These are phyloP conservation scores for Russula dissimulans DNA, from an alignment of 768 basidiomycete species.

Conservation along the genomic window DNA sequence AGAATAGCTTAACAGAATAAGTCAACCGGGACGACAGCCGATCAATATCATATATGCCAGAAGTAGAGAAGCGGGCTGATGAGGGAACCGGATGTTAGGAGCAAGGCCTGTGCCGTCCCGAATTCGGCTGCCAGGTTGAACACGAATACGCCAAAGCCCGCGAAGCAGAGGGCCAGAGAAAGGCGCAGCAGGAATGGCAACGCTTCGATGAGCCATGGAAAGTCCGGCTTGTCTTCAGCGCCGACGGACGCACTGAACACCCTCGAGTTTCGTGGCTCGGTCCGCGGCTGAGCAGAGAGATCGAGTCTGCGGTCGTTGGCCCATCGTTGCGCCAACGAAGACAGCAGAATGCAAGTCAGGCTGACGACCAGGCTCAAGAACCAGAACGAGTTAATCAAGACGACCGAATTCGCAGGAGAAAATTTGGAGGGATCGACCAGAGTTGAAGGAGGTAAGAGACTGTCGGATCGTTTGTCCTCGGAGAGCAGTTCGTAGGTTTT, in stretches of 20 bases:
- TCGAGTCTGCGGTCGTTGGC: background rate
- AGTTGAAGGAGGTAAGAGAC: background rate
- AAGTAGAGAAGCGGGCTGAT: conserved; percentile 1
- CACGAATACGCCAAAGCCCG: conserved; percentile 39
- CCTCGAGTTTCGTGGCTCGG: conserved; percentile 25
- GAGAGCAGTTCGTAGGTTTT: background rate
- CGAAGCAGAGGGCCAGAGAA: conserved; percentile 41
- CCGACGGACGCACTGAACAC: conserved; percentile 30
- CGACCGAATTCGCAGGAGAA: background rate
- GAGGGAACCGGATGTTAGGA: conserved; percentile 4
- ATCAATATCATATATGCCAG: background rate
- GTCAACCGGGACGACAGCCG: background rate
- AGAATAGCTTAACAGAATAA: background rate
- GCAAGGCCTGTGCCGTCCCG: background rate
- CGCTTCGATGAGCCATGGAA: conserved; percentile 33
- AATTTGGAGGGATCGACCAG: conserved; percentile 1
- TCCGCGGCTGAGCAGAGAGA: conserved; percentile 22
- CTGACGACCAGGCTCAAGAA: conserved; percentile 10
- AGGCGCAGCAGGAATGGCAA: conserved; percentile 43
- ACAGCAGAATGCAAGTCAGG: conserved; percentile 3
- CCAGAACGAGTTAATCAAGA: conserved; percentile 9
- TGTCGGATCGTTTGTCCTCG: background rate
- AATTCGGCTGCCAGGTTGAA: conserved; percentile 21
- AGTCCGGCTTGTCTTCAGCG: conserved; percentile 26
- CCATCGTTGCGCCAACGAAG: conserved; percentile 1